Conservation (phyloP, 192 early-diverging fungal species). For the Coemansia sp. region DNA sequence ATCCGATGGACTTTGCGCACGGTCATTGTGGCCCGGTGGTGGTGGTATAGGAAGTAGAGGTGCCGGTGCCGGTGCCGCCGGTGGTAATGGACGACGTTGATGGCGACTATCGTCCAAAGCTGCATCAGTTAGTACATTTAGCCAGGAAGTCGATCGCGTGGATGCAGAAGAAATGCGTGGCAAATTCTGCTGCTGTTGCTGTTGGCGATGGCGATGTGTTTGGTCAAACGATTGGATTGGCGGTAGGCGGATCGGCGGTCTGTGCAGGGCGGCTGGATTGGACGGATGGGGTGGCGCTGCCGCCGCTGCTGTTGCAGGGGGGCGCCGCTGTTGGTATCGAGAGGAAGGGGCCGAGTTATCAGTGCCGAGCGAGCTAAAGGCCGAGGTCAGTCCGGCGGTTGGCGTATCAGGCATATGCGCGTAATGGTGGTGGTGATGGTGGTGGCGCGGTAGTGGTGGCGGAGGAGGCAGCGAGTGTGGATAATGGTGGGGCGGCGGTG, state of each 20-base stretch:
- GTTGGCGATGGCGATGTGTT: too few species aligned
- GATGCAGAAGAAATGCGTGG: not conserved
- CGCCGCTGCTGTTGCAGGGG: not conserved
- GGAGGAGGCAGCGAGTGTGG: not conserved
- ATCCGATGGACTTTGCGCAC: not conserved
- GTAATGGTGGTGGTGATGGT: not conserved
- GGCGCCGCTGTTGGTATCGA: too few species aligned
- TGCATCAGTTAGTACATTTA: conserved; percentile 8
- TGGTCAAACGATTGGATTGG: conserved; percentile 51
- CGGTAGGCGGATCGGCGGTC: conserved; percentile 30
- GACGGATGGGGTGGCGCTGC: not conserved
- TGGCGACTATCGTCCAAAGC: not conserved
- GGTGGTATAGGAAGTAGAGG: too few species aligned
- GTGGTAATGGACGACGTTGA: not conserved
- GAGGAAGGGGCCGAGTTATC: not conserved
- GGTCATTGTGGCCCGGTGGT: not conserved
- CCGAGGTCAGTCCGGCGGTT: conserved; percentile 32
- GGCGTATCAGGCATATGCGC: conserved; percentile 32
- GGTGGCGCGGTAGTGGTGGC: not conserved
- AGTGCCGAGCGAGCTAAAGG: conserved; percentile 38
- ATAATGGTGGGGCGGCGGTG: not conserved
- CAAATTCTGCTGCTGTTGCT: too few species aligned
- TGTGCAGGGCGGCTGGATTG: not conserved
- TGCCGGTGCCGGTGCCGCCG: too few species aligned
- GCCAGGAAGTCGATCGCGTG: not conserved